phyloP scores from a whole-genome alignment of 805 yeast genomes.

The Kazachstania africana region DNA sequence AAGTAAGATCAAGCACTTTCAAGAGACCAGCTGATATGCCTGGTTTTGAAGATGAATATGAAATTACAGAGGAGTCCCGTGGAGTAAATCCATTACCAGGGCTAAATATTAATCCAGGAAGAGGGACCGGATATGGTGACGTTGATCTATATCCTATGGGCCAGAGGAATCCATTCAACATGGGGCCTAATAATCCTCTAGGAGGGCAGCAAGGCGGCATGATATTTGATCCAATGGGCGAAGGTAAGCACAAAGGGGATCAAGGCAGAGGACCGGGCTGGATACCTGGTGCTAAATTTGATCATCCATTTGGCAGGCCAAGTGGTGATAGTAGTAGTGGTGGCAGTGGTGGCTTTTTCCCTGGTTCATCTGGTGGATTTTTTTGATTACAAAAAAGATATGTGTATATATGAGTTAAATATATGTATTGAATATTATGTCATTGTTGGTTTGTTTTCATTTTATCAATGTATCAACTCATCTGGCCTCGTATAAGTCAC shows the following conservation, averaged over 20 bases:
- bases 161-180: constrained; percentile 13
- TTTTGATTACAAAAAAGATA: background rate
- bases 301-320: constrained; percentile 24
- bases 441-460: too few species aligned
- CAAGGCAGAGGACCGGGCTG: constrained; percentile 16
- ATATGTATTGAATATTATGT: background rate
- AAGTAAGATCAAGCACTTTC: too few species aligned
- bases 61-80: constrained; percentile 6
- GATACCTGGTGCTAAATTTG: constrained; percentile 25
- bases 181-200: constrained; percentile 9
- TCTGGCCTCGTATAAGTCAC: constrained; percentile 13
- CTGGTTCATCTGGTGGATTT: constrained; percentile 5
- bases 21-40: constrained; percentile 24
- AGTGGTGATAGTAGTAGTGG: constrained; percentile 7
- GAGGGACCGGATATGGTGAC: constrained; percentile 20
- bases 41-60: constrained; percentile 26
- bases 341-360: constrained; percentile 3
- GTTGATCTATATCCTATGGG: constrained; percentile 27
- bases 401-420: background rate
- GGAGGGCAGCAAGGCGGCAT: constrained; percentile 18
- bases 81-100: constrained; percentile 16
- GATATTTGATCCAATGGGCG: constrained; percentile 23
- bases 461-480: too few species aligned
- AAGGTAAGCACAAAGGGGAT: constrained; percentile 4
- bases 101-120: constrained; percentile 1